Conservation (phyloP, 140 eudicot genomes). For the Oenanthe javanica region DNA sequence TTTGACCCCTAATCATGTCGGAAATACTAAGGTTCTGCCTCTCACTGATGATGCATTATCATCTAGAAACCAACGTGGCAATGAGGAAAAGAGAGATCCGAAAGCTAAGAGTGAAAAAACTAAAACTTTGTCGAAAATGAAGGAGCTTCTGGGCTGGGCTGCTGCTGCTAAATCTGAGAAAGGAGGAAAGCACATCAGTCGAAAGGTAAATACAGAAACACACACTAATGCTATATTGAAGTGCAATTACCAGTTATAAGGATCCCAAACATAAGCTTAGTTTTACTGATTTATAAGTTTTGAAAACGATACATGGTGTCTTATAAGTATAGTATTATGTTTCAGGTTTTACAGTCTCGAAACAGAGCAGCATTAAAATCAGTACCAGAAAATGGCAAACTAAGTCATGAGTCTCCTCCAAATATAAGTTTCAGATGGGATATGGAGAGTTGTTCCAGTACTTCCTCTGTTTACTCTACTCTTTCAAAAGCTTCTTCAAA, state of each 20-base stretch:
- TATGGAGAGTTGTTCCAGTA: slow-evolving; percentile 64
- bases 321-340: neutral
- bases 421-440: slow-evolving; percentile 90
- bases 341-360: slow-evolving; percentile 55
- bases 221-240: neutral
- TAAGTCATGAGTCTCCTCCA: slow-evolving; percentile 68
- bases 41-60: slow-evolving; percentile 40
- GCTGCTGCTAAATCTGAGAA: slow-evolving; percentile 65
- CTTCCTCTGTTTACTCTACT: slow-evolving; percentile 50
- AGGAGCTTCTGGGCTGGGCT: slow-evolving; percentile 73
- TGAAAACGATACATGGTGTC: neutral
- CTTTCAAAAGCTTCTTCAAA: slow-evolving; percentile 36
- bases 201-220: slow-evolving; percentile 46
- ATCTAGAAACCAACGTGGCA: slow-evolving; percentile 29
- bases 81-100: slow-evolving; percentile 22
- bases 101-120: slow-evolving; percentile 38
- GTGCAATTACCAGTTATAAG: no score
- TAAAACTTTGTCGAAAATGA: slow-evolving; percentile 61
- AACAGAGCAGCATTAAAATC: slow-evolving; percentile 36
- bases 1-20: slow-evolving; percentile 22
- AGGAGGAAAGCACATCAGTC: slow-evolving; percentile 52
- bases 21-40: slow-evolving; percentile 75
- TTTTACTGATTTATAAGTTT: neutral
- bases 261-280: neutral
- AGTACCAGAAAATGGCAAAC: slow-evolving; percentile 41